Base-by-base conservation (phyloP, 768 basidiomycete genomes). In the Hortiboletus campestris region DNA sequence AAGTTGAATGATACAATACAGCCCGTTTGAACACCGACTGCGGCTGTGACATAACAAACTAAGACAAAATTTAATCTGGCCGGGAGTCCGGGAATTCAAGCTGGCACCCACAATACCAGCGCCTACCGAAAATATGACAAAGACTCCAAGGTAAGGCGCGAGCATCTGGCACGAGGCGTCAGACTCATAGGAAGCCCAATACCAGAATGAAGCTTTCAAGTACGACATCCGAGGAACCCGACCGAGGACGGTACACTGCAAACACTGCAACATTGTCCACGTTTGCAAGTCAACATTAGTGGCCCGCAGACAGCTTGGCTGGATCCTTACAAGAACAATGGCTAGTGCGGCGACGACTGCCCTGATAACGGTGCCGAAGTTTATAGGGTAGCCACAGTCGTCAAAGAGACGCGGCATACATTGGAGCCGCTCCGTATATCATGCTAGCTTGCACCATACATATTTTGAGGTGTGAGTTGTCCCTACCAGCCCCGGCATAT, bases 381-480 rank as follows among this genome's bases (percentile, higher is more conserved):
- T 47, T 39, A 47, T 35, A 22, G 32, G n/a, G 13, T 49, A n/a
- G 8, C 7, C 36, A 46, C 46, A 49, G n/a, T 35, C 22, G 35
- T 49, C 48, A 51, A 53, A 29, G 46, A 51, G 9, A 51, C 31
- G 10, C 20, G 14, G 68, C 77, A 43, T 51, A 84, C 84, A 83
- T 83, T 1, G 83, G 77, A 46, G 82, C 74, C 1, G 79, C 73
- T 1, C 80, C 83, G 48, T 81, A 72, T 19, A 80, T 70, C 75
- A 84, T 72, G 22, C 78, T 76, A 6, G 83, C 79, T 67, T 85
- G 84, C 0, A 72, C 70, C 40, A 75, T 62, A 59, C 84, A 85
- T 12, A 83, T 51, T 9, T 55, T 58, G n/a, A 53, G 54, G 12
- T 73, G 63, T 16, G 68, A 69, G 45, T 65, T 57, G 14, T 54